A percentile compares a stretch with the other conserved stretches of the same genome.
Conservation (phyloP, 768 basidiomycete species). For the Tulasnella sp. region DNA sequence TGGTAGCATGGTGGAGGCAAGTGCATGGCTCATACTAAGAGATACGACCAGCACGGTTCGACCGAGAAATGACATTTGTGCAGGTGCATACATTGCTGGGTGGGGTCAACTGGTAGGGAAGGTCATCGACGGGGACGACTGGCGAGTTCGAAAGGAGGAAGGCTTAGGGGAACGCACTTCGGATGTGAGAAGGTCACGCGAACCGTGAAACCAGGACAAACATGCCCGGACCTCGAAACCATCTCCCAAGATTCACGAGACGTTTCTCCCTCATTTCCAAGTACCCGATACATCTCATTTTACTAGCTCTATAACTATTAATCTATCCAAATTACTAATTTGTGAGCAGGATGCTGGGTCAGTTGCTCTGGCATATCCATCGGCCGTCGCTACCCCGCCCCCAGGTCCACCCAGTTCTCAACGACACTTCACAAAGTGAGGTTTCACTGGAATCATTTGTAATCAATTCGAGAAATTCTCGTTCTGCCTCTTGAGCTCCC, state of each 20-base stretch:
- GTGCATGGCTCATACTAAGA: background rate
- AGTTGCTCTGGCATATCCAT: background rate
- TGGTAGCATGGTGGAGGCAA: background rate
- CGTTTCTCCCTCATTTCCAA: background rate
- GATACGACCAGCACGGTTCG: background rate
- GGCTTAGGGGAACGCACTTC: background rate
- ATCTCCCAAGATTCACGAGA: background rate
- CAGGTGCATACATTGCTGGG: background rate
- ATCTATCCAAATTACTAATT: background rate
- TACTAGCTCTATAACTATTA: background rate
- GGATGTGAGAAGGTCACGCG: background rate
- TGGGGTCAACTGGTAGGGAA: background rate
- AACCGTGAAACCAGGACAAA: background rate
- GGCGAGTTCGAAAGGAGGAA: background rate
- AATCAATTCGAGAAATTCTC: background rate
- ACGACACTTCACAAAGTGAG: background rate
- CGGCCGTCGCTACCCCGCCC: background rate
- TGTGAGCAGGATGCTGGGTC: background rate
- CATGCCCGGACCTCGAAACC: background rate
- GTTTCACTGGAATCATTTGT: background rate
- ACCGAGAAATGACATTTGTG: background rate
- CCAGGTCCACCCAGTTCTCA: background rate
- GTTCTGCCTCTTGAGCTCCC: background rate
- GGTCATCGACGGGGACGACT: background rate
- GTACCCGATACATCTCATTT: background rate